Conservation (phyloP, 2,329 filamentous ascomycete species). For the Pyrenochaeta sp. region DNA sequence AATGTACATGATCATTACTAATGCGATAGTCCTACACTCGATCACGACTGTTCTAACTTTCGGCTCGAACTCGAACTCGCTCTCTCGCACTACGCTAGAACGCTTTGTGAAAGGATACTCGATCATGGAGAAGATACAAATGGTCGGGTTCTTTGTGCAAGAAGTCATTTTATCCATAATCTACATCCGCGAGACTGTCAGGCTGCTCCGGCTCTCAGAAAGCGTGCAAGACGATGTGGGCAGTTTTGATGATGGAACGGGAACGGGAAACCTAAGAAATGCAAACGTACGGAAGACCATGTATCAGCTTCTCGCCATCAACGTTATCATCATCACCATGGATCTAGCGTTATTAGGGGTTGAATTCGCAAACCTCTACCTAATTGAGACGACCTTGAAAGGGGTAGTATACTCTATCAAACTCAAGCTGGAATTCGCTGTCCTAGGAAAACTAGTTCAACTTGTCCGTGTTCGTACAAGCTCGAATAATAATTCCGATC, state of each 20-base stretch:
- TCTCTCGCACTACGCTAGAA: slow-evolving; percentile 24
- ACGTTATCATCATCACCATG: slow-evolving; percentile 45
- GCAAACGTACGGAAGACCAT: slow-evolving; percentile 39
- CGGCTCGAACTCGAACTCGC: slow-evolving; percentile 56
- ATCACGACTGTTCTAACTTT: slow-evolving; percentile 65
- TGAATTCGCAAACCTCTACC: slow-evolving; percentile 44
- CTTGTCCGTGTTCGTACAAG: slow-evolving; percentile 35
- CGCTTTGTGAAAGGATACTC: slow-evolving; percentile 49
- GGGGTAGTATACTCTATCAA: slow-evolving; percentile 57
- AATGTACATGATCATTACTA: slow-evolving; percentile 65
- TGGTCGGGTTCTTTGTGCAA: slow-evolving; percentile 55
- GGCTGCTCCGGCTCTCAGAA: slow-evolving; percentile 49
- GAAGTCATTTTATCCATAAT: slow-evolving; percentile 53
- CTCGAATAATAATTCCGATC: slow-evolving; percentile 25
- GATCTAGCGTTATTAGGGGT: slow-evolving; percentile 39
- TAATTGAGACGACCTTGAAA: slow-evolving; percentile 51
- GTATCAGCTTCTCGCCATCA: slow-evolving; percentile 47
- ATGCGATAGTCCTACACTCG: slow-evolving; percentile 63
- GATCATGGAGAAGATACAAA: slow-evolving; percentile 57
- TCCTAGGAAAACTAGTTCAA: slow-evolving; percentile 59
- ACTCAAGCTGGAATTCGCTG: slow-evolving; percentile 65
- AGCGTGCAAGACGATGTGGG: slow-evolving; percentile 35
- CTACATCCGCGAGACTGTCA: slow-evolving; percentile 64
- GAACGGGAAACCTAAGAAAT: slow-evolving; percentile 26
- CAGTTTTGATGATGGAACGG: slow-evolving; percentile 42